A percentile compares a stretch with the other conserved stretches of the same genome.
Conservation (phyloP, 2,329 filamentous ascomycete genomes). For the Orbilia javanica region DNA sequence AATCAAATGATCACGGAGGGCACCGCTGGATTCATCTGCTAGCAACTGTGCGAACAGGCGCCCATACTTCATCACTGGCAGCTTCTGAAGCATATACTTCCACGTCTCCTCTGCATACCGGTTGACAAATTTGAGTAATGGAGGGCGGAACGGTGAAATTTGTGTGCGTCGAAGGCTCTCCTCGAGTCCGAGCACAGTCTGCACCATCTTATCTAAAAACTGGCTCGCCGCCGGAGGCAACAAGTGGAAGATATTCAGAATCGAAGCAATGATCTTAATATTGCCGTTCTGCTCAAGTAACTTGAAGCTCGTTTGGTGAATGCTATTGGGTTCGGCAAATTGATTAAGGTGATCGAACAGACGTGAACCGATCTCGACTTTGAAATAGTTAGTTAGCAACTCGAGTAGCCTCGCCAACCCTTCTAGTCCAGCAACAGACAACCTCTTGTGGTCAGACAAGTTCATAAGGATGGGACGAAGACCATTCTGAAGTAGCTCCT, state of each 20-base stretch:
- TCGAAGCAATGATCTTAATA: constrained; percentile 94
- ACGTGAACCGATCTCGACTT: constrained; percentile 93
- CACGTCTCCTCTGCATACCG: constrained; percentile 91
- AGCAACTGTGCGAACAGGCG: constrained; percentile 91
- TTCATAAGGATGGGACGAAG: constrained; percentile 96
- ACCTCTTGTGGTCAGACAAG: constrained; percentile 89
- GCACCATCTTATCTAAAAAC: constrained; percentile 90
- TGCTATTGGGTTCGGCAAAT: constrained; percentile 81
- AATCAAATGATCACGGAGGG: constrained; percentile 80
- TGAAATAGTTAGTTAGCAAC: constrained; percentile 97
- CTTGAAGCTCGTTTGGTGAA: constrained; percentile 93
- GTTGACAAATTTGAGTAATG: constrained; percentile 92
- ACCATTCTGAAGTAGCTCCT: constrained; percentile 93
- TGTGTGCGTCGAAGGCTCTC: constrained; percentile 85
- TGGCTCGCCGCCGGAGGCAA: constrained; percentile 88
- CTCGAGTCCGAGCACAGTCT: constrained; percentile 90
- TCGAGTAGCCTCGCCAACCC: constrained; percentile 90
- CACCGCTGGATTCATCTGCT: constrained; percentile 76
- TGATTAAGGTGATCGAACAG: constrained; percentile 94
- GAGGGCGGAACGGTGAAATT: constrained; percentile 89
- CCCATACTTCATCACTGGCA: constrained; percentile 88
- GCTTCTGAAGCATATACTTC: constrained; percentile 79
- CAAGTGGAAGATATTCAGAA: constrained; percentile 97
- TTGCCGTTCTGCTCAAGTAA: constrained; percentile 91
- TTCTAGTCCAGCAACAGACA: constrained; percentile 89